Base-by-base conservation (phyloP, 768 basidiomycete species). In the Amylocystis lapponica region DNA sequence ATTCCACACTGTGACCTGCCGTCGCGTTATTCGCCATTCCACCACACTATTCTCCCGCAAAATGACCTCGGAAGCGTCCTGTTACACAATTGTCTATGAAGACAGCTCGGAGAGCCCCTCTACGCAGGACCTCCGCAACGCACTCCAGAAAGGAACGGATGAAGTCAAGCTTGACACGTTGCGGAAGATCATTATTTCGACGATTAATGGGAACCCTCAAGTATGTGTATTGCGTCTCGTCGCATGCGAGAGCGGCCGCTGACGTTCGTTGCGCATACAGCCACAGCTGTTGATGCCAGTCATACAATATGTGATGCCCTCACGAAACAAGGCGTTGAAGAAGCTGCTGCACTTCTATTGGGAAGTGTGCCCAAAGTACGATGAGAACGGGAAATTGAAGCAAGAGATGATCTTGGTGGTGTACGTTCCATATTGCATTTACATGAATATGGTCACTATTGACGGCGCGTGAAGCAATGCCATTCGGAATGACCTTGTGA, bases 331-430 rank as follows among this genome's bases (percentile, higher is more conserved):
- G 71, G 82, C 84, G 47, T 79, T 98, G 60, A 98, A 99, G 81
- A 99, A 98, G 70, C 68, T 96, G 50, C 71, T 97, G 27, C 91
- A 92, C 64, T 92, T 91, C 61, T 93, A 94, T 63, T 93, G 89
- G 89, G 90, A 98, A 68, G 86, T 98, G 17, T 98, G 94, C 66
- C 95, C 95, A 8, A 97, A 97, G 65, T 84, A 94, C 50, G 95
- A 98, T 56, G 95, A 98, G 57, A 83, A 79, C 51, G 95, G 95
- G 38, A 98, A 97, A 68, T 67, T 98, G 53, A 97, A 95, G 76
- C 96, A 98, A 67, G 95, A 99, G 71, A 98, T 98, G 95, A 98
- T 97, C 60, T 78, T 98, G 40, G 95, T 98, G 25, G 93, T 94
- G 91, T 94, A 64, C 62, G 21, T 39, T 39, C 32, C 30, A 19